phyloP scores from a whole-genome alignment of 2,329 filamentous ascomycete species.

The Spiromastix sp. region DNA sequence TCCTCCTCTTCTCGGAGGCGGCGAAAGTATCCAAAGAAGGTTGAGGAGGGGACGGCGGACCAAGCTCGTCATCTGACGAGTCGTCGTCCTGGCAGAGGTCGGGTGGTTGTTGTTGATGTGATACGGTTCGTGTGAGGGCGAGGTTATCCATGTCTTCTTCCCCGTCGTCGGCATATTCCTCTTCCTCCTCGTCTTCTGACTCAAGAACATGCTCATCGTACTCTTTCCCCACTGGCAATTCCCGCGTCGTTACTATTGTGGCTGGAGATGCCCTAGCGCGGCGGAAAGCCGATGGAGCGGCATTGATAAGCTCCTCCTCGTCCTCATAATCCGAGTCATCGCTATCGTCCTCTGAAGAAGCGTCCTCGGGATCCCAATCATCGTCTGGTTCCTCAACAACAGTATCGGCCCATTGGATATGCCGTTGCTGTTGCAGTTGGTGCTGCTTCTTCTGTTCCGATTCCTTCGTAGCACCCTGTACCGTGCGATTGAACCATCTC shows the following conservation, averaged over 20 bases:
- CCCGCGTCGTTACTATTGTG: constrained; percentile 20
- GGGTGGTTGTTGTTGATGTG: constrained; percentile 53
- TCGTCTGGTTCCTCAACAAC: constrained; percentile 64
- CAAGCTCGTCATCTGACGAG: constrained; percentile 59
- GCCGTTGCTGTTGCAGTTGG: too few relatives aligned
- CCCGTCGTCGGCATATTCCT: constrained; percentile 41
- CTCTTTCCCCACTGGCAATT: constrained; percentile 13
- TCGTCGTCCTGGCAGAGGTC: constrained; percentile 57
- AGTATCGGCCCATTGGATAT: constrained; percentile 80
- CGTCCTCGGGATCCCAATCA: constrained; percentile 58
- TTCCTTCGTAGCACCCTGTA: constrained; percentile 55
- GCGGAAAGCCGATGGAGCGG: constrained; percentile 12
- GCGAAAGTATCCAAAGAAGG: constrained; percentile 49
- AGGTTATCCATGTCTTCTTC: constrained; percentile 55
- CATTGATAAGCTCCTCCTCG: constrained; percentile 8
- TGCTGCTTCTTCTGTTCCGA: constrained; percentile 44
- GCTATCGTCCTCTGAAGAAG: constrained; percentile 41
- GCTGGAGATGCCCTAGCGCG: constrained; percentile 23
- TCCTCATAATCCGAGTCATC: constrained; percentile 39
- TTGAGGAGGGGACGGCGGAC: constrained; percentile 59
- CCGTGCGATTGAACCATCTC: constrained; percentile 94
- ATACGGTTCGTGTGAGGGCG: constrained; percentile 57
- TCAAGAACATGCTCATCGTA: constrained; percentile 39
- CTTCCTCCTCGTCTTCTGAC: constrained; percentile 42
- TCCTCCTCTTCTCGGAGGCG: constrained; percentile 19